Percentiles rank a stretch among this genome's conserved stretches.
These are phyloP conservation scores for Pythium rishiriense DNA, from an alignment of 352 stramenopile genomes.

Conservation along the genomic window DNA sequence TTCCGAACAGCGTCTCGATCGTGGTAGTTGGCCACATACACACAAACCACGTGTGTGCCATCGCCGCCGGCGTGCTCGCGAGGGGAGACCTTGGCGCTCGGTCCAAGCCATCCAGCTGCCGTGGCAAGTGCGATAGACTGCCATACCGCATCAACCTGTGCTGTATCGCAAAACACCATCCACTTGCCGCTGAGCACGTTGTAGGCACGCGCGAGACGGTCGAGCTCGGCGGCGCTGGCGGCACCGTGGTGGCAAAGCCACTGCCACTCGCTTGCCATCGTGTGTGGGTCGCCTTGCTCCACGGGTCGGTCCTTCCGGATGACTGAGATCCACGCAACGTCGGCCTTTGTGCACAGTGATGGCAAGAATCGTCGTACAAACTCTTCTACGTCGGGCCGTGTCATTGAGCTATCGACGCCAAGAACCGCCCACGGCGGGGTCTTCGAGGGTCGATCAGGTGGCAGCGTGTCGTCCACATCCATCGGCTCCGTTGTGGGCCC, in stretches of 20 bases:
- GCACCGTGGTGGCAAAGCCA: not conserved
- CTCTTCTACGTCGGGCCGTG: not conserved
- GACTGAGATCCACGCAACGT: constrained; percentile 15
- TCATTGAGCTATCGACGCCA: not conserved
- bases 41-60: constrained; percentile 12
- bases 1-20: constrained; percentile 5
- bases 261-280: constrained; percentile 6
- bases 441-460: not conserved
- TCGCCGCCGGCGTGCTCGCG: not conserved
- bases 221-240: not conserved
- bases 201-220: constrained; percentile 6
- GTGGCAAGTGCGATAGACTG: not conserved
- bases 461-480: constrained; percentile 1
- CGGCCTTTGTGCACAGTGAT: not conserved
- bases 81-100: constrained; percentile 18
- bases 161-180: constrained; percentile 11
- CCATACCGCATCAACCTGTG: constrained; percentile 7
- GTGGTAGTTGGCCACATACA: constrained; percentile 11
- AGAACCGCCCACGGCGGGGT: constrained; percentile 2
- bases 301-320: not conserved
- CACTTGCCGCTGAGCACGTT: constrained; percentile 17
- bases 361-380: constrained; percentile 1
- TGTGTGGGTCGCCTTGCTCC: not conserved
- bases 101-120: not conserved
- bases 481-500: not conserved